These are phyloP conservation scores for Pterocarpus macrocarpus DNA, from an alignment of 306 rosid species.

Conservation along the genomic window DNA sequence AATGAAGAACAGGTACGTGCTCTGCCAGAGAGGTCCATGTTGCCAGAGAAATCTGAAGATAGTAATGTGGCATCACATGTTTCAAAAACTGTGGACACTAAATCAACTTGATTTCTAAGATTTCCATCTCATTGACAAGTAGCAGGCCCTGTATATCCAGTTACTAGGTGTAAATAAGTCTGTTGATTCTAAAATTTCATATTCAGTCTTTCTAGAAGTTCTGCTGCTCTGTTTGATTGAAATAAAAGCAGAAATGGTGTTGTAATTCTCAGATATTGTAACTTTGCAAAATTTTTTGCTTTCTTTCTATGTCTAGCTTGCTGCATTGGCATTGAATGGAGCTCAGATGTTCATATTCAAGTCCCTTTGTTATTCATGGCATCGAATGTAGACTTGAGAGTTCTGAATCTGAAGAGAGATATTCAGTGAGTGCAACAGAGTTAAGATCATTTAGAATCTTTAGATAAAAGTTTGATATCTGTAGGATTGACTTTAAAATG, in stretches of 20 bases:
- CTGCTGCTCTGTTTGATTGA: conserved; percentile 11
- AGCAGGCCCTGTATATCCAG: background rate
- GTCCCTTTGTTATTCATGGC: conserved; percentile 14
- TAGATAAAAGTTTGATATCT: conserved; percentile 18
- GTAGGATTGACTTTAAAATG: conserved; percentile 14
- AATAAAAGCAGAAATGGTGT: conserved; percentile 22
- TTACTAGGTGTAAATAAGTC: background rate
- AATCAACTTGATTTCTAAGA: conserved; percentile 40
- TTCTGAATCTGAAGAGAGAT: conserved; percentile 29
- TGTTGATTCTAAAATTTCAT: conserved; percentile 18
- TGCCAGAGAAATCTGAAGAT: conserved; percentile 53
- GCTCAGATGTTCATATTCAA: background rate
- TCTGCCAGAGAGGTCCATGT: conserved; percentile 47
- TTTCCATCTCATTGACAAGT: conserved; percentile 46
- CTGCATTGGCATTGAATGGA: background rate
- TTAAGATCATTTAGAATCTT: background rate
- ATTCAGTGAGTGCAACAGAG: background rate
- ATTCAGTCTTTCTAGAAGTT: conserved; percentile 25
- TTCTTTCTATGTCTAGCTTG: conserved; percentile 20
- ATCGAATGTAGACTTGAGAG: conserved; percentile 18
- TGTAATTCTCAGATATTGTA: conserved; percentile 20
- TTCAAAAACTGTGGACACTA: conserved; percentile 43
- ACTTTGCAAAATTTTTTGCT: background rate
- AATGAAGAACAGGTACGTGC: conserved; percentile 47
- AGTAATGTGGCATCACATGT: conserved; percentile 44